Conservation (phyloP, 768 basidiomycete species). For the Psilocybe azurescens region DNA sequence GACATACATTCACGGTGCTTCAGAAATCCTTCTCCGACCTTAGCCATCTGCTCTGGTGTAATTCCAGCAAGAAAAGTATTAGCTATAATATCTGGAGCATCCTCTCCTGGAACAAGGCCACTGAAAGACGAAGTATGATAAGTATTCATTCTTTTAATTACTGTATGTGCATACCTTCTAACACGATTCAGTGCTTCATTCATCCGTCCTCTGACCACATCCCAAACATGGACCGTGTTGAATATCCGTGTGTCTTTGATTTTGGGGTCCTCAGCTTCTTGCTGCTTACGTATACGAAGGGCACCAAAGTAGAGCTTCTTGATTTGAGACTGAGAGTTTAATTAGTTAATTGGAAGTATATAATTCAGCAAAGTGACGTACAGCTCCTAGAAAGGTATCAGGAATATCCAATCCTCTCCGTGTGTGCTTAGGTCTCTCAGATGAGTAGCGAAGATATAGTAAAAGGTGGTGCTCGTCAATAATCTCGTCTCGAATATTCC, state of each 20-base stretch:
- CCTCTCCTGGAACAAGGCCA: slow-evolving; percentile 31
- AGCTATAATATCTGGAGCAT: slow-evolving; percentile 35
- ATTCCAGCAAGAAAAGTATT: slow-evolving; percentile 36
- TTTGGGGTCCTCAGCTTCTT: slow-evolving; percentile 29
- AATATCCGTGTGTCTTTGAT: slow-evolving; percentile 23
- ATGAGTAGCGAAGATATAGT: slow-evolving; percentile 28
- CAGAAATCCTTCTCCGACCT: slow-evolving; percentile 30
- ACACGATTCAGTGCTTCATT: slow-evolving; percentile 26
- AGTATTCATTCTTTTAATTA: neutral
- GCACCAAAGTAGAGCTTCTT: slow-evolving; percentile 37
- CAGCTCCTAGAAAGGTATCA: slow-evolving; percentile 34
- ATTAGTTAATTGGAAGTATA: neutral
- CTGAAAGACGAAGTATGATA: neutral
- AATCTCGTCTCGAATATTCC: slow-evolving; percentile 21
- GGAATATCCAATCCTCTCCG: slow-evolving; percentile 26
- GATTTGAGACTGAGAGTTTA: slow-evolving; percentile 29
- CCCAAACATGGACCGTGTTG: slow-evolving; percentile 29
- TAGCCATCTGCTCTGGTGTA: slow-evolving; percentile 28
- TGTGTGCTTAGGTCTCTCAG: slow-evolving; percentile 29
- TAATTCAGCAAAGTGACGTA: slow-evolving; percentile 18
- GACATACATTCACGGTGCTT: slow-evolving; percentile 31
- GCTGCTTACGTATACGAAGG: slow-evolving; percentile 34
- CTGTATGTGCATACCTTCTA: slow-evolving; percentile 15
- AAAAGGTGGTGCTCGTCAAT: slow-evolving; percentile 35
- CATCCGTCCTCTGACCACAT: slow-evolving; percentile 31